Evolutionary conservation across 2,329 filamentous ascomycete genomes (phyloP).

Genomic region (Calycina marina): DNA sequence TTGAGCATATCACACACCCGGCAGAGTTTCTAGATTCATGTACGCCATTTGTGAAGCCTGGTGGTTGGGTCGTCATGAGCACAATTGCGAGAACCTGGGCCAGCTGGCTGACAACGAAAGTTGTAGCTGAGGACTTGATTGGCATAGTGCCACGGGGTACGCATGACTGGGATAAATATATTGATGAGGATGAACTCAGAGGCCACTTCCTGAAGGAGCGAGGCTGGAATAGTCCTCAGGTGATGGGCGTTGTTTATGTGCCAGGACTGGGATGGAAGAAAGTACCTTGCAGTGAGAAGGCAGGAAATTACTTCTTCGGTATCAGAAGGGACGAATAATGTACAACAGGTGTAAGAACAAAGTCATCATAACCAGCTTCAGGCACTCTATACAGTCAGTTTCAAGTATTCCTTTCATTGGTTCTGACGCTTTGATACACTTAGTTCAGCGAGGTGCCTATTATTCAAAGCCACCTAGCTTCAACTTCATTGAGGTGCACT

Average conservation of each 20-base stretch:
- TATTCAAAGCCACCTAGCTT: no score
- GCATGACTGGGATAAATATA: conserved; percentile 93
- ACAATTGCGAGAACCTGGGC: conserved; percentile 84
- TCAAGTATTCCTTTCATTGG: no score
- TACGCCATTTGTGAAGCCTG: conserved; percentile 65
- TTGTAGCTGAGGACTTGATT: conserved; percentile 78
- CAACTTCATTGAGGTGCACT: no score
- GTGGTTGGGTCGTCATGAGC: conserved; percentile 83
- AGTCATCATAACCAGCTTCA: no score
- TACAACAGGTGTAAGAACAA: background rate
- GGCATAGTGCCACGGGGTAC: conserved; percentile 83
- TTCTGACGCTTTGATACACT: no score
- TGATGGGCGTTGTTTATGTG: conserved; percentile 79
- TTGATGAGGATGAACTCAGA: conserved; percentile 69
- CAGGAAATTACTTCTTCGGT: conserved; percentile 94
- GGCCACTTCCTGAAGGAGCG: conserved; percentile 35
- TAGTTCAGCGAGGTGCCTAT: no score
- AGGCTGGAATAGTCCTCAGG: conserved; percentile 44
- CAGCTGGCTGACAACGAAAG: conserved; percentile 84
- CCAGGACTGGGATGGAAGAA: conserved; percentile 84
- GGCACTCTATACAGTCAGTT: no score
- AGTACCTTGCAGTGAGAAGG: conserved; percentile 64
- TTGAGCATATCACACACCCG: conserved; percentile 78
- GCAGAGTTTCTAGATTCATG: conserved; percentile 58
- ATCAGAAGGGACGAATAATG: conserved; percentile 40